Evolutionary conservation across 805 yeast species (phyloP).

Genomic region (Myxozyma neglecta): DNA sequence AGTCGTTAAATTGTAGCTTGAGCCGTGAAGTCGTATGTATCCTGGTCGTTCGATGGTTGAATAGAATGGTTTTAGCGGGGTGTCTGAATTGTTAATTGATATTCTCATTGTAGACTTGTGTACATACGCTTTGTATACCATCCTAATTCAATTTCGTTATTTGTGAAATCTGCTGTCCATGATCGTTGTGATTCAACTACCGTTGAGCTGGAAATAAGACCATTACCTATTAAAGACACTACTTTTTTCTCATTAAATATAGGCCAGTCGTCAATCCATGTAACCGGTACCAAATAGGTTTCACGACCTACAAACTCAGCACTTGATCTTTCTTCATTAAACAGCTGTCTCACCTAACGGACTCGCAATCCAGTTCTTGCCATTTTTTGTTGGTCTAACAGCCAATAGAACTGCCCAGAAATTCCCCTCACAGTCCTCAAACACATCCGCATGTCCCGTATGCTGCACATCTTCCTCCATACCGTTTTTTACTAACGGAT

Average conservation of each 20-base stretch:
- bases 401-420: conserved; percentile 16
- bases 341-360: not conserved
- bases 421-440: not conserved
- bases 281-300: conserved; percentile 5
- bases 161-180: not conserved
- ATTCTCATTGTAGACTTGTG: not conserved
- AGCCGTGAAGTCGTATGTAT: not conserved
- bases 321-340: not conserved
- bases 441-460: conserved; percentile 13
- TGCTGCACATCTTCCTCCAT: conserved; percentile 5
- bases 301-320: conserved; percentile 3
- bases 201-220: not conserved
- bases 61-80: conserved; percentile 1
- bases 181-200: not conserved
- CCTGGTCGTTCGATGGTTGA: not conserved
- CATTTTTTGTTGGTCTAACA: conserved; percentile 4
- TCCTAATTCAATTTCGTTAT: not conserved
- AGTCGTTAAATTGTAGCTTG: not conserved
- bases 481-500: not conserved
- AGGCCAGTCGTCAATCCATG: conserved; percentile 15
- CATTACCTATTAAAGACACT: not conserved
- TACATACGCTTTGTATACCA: conserved; percentile 9
- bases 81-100: not conserved
- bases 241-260: not conserved
- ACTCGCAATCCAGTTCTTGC: not conserved